These are phyloP conservation scores for Aspergillus arachidicola DNA, from an alignment of 2,329 filamentous ascomycete species.

Conservation along the genomic window DNA sequence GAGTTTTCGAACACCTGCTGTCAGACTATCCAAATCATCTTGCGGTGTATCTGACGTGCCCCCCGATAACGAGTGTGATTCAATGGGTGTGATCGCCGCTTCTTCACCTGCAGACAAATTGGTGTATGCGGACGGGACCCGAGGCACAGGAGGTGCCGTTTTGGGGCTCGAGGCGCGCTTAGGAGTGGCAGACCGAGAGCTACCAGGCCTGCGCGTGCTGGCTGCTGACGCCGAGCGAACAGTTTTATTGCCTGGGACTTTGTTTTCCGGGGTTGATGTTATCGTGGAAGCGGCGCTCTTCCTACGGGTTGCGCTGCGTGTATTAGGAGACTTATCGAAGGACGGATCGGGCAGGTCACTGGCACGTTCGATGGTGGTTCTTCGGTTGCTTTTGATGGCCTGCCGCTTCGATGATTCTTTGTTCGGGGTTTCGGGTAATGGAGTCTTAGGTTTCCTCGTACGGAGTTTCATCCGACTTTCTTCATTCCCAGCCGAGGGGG, in stretches of 20 bases:
- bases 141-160: constrained; percentile 46
- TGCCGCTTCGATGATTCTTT: constrained; percentile 58
- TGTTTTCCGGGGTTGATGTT: not conserved
- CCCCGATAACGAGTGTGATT: constrained; percentile 8
- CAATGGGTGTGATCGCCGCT: not conserved
- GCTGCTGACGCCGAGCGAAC: constrained; percentile 32
- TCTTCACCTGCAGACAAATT: constrained; percentile 20
- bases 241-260: not conserved
- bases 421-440: constrained; percentile 52
- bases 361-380: constrained; percentile 64
- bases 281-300: constrained; percentile 31
- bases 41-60: constrained; percentile 9
- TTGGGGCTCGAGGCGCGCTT: constrained; percentile 39
- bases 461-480: constrained; percentile 72
- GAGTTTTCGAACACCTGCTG: constrained; percentile 56
- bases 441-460: constrained; percentile 62
- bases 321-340: constrained; percentile 24
- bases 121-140: constrained; percentile 42
- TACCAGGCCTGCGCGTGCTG: constrained; percentile 63
- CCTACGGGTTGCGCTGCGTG: constrained; percentile 25
- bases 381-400: constrained; percentile 52
- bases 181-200: constrained; percentile 45
- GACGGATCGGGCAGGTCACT: constrained; percentile 47
- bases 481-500: constrained; percentile 36
- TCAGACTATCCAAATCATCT: constrained; percentile 53